A percentile compares a stretch with the other conserved stretches of the same genome.
phyloP scores from a whole-genome alignment of 2,329 filamentous ascomycete genomes.

The Aspergillus ibericus region DNA sequence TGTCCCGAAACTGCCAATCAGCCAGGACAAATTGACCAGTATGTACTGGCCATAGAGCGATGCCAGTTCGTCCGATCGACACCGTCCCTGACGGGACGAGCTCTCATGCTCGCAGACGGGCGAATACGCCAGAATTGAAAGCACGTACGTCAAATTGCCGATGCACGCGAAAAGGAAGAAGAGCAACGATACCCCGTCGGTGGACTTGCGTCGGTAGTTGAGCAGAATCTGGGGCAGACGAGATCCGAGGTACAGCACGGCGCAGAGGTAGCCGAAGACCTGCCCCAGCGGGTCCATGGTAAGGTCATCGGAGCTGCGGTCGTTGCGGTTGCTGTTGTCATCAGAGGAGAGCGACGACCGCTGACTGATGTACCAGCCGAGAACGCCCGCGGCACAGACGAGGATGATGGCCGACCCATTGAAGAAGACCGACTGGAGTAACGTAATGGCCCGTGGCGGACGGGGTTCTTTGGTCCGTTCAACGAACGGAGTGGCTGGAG shows the following conservation, averaged over 20 bases:
- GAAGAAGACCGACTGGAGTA: constrained; percentile 59
- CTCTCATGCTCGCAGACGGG: constrained; percentile 58
- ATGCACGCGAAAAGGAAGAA: constrained; percentile 97
- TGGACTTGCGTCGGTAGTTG: constrained; percentile 89
- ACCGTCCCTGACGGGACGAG: constrained; percentile 41
- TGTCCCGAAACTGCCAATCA: constrained; percentile 85
- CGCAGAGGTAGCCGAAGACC: constrained; percentile 90
- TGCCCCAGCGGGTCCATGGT: constrained; percentile 78
- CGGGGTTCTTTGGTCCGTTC: constrained; percentile 43
- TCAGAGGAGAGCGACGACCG: constrained; percentile 28
- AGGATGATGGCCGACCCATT: constrained; percentile 75
- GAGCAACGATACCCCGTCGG: constrained; percentile 86
- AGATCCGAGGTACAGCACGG: constrained; percentile 82
- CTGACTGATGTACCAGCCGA: constrained; percentile 79
- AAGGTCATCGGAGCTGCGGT: constrained; percentile 40
- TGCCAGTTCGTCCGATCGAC: constrained; percentile 64
- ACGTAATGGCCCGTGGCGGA: constrained; percentile 32
- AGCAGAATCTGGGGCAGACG: constrained; percentile 87
- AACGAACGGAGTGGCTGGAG: constrained; percentile 78
- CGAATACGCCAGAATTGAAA: constrained; percentile 88
- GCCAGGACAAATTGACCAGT: constrained; percentile 85
- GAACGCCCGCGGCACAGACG: constrained; percentile 77
- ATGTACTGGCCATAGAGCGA: constrained; percentile 77
- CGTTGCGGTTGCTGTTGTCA: constrained; percentile 33
- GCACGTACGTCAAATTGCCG: constrained; percentile 89